A percentile compares a stretch with the other conserved stretches of the same genome.
Evolutionary conservation across 169 alveolate genomes (phyloP).

Genomic region (Plasmodium adleri): DNA sequence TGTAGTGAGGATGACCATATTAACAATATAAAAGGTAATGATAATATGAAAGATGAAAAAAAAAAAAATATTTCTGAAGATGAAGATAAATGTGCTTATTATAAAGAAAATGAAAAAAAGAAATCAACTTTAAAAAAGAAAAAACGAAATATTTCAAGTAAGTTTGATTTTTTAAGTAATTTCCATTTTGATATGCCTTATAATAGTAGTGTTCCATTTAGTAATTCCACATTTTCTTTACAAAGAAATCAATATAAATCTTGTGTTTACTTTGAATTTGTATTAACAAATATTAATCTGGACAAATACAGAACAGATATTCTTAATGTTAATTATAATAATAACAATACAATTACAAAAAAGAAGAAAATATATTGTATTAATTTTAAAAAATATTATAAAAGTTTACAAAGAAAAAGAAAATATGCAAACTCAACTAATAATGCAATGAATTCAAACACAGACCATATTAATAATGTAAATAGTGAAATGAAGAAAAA

Average conservation of each 20-base stretch:
- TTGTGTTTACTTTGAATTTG: slow-evolving; percentile 29
- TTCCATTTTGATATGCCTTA: slow-evolving; percentile 35
- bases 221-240: slow-evolving; percentile 53
- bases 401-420: slow-evolving; percentile 17
- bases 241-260: slow-evolving; percentile 66
- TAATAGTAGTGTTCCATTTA: slow-evolving; percentile 33
- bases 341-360: slow-evolving; percentile 31
- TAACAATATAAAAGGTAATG: background rate
- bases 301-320: slow-evolving; percentile 56
- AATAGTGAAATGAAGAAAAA: background rate
- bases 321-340: slow-evolving; percentile 58
- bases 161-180: slow-evolving; percentile 37
- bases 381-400: slow-evolving; percentile 25
- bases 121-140: slow-evolving; percentile 24
- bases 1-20: background rate
- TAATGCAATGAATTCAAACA: background rate
- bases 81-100: slow-evolving; percentile 7
- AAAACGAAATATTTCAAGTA: slow-evolving; percentile 13
- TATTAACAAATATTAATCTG: slow-evolving; percentile 55
- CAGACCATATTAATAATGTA: background rate
- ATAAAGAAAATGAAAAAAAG: slow-evolving; percentile 16
- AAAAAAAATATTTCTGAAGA: background rate
- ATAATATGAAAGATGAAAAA: background rate
- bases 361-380: slow-evolving; percentile 42
- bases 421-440: background rate